Evolutionary conservation across 352 stramenopile species (phyloP).

Genomic region (Thalassiosira gravida): DNA sequence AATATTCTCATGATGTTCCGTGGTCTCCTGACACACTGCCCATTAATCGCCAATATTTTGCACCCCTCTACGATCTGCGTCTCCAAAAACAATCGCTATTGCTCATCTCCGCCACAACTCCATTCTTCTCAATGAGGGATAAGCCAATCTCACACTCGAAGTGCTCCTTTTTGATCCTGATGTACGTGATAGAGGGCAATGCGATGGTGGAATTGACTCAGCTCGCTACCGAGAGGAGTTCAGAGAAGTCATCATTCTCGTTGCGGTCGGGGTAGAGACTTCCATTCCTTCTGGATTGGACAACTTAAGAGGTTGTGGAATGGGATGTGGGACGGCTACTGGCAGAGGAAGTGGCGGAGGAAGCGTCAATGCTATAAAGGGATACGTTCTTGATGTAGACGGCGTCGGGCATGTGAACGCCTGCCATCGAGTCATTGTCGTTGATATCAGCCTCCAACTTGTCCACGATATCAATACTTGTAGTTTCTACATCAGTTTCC

Average conservation of each 20-base stretch:
- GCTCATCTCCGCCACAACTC: slow-evolving; percentile 39
- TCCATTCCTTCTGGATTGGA: neutral
- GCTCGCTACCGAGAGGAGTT: slow-evolving; percentile 45
- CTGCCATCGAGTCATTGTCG: neutral
- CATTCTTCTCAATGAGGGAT: slow-evolving; percentile 44
- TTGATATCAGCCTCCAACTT: slow-evolving; percentile 9
- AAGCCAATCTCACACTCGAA: slow-evolving; percentile 35
- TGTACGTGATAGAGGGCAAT: slow-evolving; percentile 24
- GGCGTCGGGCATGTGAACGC: slow-evolving; percentile 2
- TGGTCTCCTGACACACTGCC: slow-evolving; percentile 31
- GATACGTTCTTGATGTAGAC: slow-evolving; percentile 14
- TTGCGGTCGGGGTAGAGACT: slow-evolving; percentile 35
- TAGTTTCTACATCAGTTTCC: neutral
- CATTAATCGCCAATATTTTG: slow-evolving; percentile 49
- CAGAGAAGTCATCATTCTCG: slow-evolving; percentile 35
- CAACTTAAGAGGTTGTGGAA: neutral
- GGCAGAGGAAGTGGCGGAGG: neutral
- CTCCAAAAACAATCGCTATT: slow-evolving; percentile 33
- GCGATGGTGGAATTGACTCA: slow-evolving; percentile 19
- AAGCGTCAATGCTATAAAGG: too few relatives aligned
- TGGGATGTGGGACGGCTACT: too few relatives aligned
- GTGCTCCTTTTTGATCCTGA: slow-evolving; percentile 28
- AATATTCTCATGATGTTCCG: slow-evolving; percentile 36
- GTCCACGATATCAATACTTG: neutral
- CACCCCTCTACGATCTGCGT: slow-evolving; percentile 29